phyloP scores from a whole-genome alignment of 2,329 filamentous ascomycete species.

The Elsinoe necatrix region DNA sequence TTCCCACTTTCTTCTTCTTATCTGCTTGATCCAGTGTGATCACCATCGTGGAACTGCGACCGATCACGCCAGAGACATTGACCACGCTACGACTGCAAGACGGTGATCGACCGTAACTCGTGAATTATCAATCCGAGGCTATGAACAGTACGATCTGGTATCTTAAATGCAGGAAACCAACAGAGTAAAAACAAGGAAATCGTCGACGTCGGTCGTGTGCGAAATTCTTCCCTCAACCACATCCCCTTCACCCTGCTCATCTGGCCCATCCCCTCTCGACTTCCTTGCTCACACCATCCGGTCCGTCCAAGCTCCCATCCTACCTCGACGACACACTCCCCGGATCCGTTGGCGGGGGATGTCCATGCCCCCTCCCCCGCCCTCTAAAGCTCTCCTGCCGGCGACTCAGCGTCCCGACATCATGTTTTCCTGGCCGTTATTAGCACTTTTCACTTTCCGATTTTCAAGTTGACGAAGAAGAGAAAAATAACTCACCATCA shows the following conservation, averaged over 20 bases:
- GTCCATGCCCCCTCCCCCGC: slow-evolving; percentile 14
- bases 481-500: slow-evolving; percentile 74
- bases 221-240: neutral
- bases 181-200: neutral
- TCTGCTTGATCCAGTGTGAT: neutral
- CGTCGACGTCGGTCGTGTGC: neutral
- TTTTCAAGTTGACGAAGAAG: too few relatives aligned
- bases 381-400: slow-evolving; percentile 11
- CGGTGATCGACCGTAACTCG: neutral
- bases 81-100: too few relatives aligned
- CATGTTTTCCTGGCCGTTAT: slow-evolving; percentile 39
- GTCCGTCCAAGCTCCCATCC: neutral
- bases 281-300: neutral
- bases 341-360: slow-evolving; percentile 6
- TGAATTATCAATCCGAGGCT: slow-evolving; percentile 5
- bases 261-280: neutral
- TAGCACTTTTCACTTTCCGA: slow-evolving; percentile 13
- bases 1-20: neutral
- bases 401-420: slow-evolving; percentile 39
- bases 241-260: neutral
- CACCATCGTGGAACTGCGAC: too few relatives aligned
- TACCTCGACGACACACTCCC: neutral
- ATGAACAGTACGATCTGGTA: slow-evolving; percentile 12
- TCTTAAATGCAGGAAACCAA: neutral
- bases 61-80: too few relatives aligned